Percentiles rank a stretch among this genome's conserved stretches.
Conservation (phyloP, 1,139 yeast species). For the Yamadazyma friedrichii region DNA sequence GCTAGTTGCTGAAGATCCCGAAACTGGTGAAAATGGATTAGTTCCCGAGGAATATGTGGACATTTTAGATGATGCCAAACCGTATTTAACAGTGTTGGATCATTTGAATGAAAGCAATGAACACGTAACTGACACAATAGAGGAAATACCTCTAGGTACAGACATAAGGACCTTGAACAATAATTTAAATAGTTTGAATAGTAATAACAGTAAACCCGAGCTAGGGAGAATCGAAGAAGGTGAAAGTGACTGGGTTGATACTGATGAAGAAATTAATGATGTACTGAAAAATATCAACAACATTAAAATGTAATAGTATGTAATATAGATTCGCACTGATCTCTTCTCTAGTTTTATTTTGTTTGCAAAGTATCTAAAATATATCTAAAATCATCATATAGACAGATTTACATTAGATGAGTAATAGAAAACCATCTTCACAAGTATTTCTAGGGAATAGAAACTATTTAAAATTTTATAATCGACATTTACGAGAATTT, state of each 20-base stretch:
- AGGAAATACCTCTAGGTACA: too few species aligned
- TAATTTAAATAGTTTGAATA: too few species aligned
- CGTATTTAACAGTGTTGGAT: conserved; percentile 17
- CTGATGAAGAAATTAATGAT: conserved; percentile 22
- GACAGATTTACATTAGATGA: neutral
- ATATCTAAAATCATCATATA: too few species aligned
- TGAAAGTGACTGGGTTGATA: conserved; percentile 14
- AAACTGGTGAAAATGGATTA: conserved; percentile 79
- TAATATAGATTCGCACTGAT: conserved; percentile 2
- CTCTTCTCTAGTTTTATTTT: too few species aligned
- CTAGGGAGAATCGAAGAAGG: conserved; percentile 9
- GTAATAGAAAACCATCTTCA: neutral
- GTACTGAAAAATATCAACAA: conserved; percentile 9
- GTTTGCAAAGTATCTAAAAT: neutral
- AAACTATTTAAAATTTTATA: conserved; percentile 23
- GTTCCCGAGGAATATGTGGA: conserved; percentile 96
- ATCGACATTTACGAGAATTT: conserved; percentile 20
- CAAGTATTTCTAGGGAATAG: conserved; percentile 17
- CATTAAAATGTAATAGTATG: conserved; percentile 15
- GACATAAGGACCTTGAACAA: too few species aligned
- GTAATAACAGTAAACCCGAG: conserved; percentile 1
- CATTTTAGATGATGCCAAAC: conserved; percentile 45
- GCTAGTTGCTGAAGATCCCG: conserved; percentile 89
- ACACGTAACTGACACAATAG: too few species aligned
- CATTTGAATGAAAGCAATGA: conserved; percentile 18